Conservation (phyloP, 495 filamentous ascomycete genomes). For the Penicillium tannophilum region DNA sequence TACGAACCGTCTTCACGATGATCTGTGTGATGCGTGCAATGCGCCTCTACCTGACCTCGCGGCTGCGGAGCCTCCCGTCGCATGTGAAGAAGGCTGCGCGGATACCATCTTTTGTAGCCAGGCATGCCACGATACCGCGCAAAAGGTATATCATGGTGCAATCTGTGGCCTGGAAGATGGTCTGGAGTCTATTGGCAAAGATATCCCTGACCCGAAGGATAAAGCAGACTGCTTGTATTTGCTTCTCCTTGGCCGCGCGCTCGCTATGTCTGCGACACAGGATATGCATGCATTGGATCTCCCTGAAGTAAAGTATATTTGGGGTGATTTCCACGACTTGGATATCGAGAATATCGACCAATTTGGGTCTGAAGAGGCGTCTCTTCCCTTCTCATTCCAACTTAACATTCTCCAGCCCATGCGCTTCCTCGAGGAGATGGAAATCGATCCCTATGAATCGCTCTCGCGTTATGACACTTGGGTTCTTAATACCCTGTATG, state of each 20-base stretch:
- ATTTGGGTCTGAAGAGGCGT: conserved; percentile 12
- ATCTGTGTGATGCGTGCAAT: conserved; percentile 83
- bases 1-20: conserved; percentile 77
- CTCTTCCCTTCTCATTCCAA: conserved; percentile 87
- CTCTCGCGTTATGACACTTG: conserved; percentile 75
- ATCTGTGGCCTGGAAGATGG: conserved; percentile 76
- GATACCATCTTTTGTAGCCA: conserved; percentile 86
- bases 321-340: conserved; percentile 72
- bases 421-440: conserved; percentile 88
- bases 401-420: conserved; percentile 80
- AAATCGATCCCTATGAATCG: conserved; percentile 75
- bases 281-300: conserved; percentile 80
- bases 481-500: conserved; percentile 89
- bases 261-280: conserved; percentile 87
- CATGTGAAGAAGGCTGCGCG: conserved; percentile 69
- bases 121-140: conserved; percentile 70
- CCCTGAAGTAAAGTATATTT: conserved; percentile 85
- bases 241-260: conserved; percentile 71
- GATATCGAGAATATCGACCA: conserved; percentile 18
- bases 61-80: conserved; percentile 46
- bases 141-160: conserved; percentile 76
- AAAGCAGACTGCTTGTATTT: conserved; percentile 79
- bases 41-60: conserved; percentile 66
- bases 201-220: conserved; percentile 67
- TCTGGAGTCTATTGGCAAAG: conserved; percentile 79